phyloP scores from a whole-genome alignment of 345 rosid genomes.

The Moricandia moricandioides region DNA sequence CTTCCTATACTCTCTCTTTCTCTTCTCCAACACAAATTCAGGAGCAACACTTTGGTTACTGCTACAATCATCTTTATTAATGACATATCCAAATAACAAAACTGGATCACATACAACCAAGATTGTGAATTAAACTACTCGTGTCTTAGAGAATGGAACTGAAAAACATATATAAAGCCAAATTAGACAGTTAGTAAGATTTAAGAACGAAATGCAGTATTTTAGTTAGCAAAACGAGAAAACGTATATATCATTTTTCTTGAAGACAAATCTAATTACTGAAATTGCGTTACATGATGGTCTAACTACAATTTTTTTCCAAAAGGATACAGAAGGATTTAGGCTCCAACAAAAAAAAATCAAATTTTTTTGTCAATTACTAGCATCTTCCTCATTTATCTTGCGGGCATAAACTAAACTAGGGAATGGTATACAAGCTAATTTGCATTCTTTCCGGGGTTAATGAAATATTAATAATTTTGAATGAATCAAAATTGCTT shows the following conservation, averaged over 20 bases:
- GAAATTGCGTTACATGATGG: too few species aligned
- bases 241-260: not conserved
- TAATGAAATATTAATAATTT: too few species aligned
- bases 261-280: too few species aligned
- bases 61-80: slow-evolving; percentile 43
- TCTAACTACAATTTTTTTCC: too few species aligned
- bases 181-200: not conserved
- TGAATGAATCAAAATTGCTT: too few species aligned
- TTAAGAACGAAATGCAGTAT: not conserved
- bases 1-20: slow-evolving; percentile 31
- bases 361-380: too few species aligned
- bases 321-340: too few species aligned
- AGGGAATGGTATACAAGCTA: too few species aligned
- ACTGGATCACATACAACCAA: not conserved
- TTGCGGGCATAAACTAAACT: too few species aligned
- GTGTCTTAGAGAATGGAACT: not conserved
- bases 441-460: too few species aligned
- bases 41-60: slow-evolving; percentile 25
- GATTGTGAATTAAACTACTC: not conserved
- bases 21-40: slow-evolving; percentile 48
- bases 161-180: not conserved
- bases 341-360: too few species aligned
- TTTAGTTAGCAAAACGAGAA: not conserved
- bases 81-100: slow-evolving; percentile 15
- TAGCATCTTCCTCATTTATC: too few species aligned